A percentile compares a stretch with the other conserved stretches of the same genome.
phyloP scores from a whole-genome alignment of 164 flowering plant genomes.

The Magnolia officinalis region DNA sequence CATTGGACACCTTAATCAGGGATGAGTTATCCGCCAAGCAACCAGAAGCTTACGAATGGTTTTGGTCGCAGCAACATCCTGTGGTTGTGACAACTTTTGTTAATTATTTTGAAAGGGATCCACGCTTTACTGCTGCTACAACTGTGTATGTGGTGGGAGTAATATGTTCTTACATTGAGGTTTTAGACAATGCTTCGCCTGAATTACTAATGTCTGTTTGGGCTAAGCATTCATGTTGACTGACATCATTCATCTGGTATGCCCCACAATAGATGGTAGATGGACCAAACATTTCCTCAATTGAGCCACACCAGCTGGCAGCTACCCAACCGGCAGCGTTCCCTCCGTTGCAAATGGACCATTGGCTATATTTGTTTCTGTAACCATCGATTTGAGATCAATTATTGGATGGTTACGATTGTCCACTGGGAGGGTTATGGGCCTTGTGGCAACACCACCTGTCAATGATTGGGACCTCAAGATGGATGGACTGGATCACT shows the following conservation, averaged over 20 bases:
- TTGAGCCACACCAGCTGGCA: no score
- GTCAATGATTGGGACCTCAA: no score
- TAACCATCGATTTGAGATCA: no score
- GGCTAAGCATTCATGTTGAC: background rate
- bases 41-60: constrained; percentile 81
- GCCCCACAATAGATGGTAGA: background rate
- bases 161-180: background rate
- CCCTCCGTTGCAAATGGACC: no score
- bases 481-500: background rate
- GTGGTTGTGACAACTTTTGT: constrained; percentile 66
- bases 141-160: constrained; percentile 49
- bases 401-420: no score
- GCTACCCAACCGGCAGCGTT: no score
- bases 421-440: no score
- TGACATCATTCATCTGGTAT: background rate
- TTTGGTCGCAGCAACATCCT: constrained; percentile 90
- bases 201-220: background rate
- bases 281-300: background rate
- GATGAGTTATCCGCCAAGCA: constrained; percentile 69
- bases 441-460: no score
- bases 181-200: background rate
- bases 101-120: constrained; percentile 68
- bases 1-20: constrained; percentile 75
- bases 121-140: constrained; percentile 66
- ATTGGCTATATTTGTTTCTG: no score